phyloP scores from a whole-genome alignment of 2,329 filamentous ascomycete genomes.

The Bipolaris bicolor region DNA sequence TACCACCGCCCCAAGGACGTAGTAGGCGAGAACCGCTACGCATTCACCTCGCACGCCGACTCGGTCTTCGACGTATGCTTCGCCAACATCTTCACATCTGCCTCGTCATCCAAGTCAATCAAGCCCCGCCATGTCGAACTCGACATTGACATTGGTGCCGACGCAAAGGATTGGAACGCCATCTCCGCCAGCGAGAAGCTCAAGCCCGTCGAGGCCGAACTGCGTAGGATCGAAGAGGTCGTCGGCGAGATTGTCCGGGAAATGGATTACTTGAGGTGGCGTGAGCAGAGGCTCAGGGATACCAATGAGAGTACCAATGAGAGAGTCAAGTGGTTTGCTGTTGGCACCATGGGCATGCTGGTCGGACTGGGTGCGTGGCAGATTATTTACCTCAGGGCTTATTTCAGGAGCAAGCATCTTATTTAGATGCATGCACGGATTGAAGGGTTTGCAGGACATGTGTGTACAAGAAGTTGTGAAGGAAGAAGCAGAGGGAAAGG shows the following conservation, averaged over 20 bases:
- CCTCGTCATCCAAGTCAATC: conserved; percentile 28
- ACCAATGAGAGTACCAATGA: conserved; percentile 99
- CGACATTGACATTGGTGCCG: conserved; percentile 94
- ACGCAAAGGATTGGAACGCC: conserved; percentile 97
- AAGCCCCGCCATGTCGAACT: conserved; percentile 78
- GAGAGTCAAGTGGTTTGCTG: conserved; percentile 97
- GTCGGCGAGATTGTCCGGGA: conserved; percentile 86
- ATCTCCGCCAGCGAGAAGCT: conserved; percentile 97
- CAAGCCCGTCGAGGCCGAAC: conserved; percentile 93
- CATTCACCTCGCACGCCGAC: conserved; percentile 91
- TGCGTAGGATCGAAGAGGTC: conserved; percentile 90
- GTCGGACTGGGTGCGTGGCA: conserved; percentile 93
- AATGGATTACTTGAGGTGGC: conserved; percentile 90
- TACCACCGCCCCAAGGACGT: conserved; percentile 92
- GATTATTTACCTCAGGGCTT: conserved; percentile 94
- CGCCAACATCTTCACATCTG: conserved; percentile 73
- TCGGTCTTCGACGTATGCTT: conserved; percentile 97
- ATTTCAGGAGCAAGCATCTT: conserved; percentile 72
- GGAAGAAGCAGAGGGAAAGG: not conserved
- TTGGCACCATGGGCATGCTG: conserved; percentile 90
- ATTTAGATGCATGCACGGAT: conserved; percentile 45
- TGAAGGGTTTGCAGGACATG: not conserved
- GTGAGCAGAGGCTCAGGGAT: conserved; percentile 95
- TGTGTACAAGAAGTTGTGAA: conserved; percentile 2
- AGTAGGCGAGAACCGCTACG: conserved; percentile 87